These are phyloP conservation scores for Davidsoniella neocaledoniae DNA, from an alignment of 2,329 filamentous ascomycete genomes.

Conservation along the genomic window DNA sequence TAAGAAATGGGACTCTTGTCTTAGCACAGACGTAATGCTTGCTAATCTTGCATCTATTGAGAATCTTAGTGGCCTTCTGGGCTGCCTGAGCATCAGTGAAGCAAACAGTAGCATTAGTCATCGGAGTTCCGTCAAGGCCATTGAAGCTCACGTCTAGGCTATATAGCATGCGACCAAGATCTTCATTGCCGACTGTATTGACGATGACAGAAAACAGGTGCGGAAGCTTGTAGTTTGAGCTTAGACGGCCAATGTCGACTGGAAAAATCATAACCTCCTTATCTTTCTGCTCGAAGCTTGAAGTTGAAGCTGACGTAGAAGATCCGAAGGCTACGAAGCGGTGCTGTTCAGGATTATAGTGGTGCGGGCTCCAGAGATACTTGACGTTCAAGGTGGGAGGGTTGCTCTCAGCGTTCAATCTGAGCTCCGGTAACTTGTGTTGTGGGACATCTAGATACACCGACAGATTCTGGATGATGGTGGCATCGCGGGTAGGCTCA, in stretches of 20 bases:
- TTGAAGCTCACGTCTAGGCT: background rate
- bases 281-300: too few species aligned
- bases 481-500: too few species aligned
- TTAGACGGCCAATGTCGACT: background rate
- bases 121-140: background rate
- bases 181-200: background rate
- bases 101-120: background rate
- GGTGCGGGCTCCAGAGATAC: background rate
- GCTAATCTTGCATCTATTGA: conserved; percentile 1
- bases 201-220: conserved; percentile 3
- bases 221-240: background rate
- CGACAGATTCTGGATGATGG: too few species aligned
- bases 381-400: background rate
- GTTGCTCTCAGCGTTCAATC: background rate
- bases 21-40: background rate
- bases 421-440: too few species aligned
- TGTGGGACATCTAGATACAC: too few species aligned
- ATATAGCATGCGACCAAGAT: background rate
- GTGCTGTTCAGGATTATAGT: background rate
- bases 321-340: too few species aligned
- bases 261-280: background rate
- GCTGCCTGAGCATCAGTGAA: background rate
- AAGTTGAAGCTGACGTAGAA: too few species aligned
- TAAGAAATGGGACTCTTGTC: background rate
- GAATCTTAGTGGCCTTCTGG: background rate